These are phyloP conservation scores for Plantago elongata DNA, from an alignment of 257 asterid genomes.

Conservation along the genomic window DNA sequence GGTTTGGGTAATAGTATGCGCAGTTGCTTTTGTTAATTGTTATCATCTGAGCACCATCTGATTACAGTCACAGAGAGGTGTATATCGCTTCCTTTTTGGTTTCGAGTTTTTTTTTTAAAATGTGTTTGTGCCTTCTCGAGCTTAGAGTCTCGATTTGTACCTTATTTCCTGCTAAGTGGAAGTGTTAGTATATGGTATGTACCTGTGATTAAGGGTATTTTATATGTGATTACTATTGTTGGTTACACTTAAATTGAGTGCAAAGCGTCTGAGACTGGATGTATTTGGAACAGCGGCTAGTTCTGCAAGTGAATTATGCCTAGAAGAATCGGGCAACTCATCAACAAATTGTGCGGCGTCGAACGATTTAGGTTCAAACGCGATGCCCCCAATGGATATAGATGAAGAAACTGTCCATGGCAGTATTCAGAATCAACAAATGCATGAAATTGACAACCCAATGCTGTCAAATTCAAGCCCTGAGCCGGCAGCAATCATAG, in stretches of 20 bases:
- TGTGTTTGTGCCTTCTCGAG: not conserved
- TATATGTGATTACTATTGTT: not conserved
- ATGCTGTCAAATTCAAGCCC: slow-evolving; percentile 18
- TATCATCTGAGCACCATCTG: too few relatives aligned
- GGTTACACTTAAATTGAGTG: not conserved
- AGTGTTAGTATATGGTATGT: too few relatives aligned
- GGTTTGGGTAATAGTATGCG: too few relatives aligned
- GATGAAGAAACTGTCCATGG: slow-evolving; percentile 13
- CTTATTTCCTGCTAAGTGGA: too few relatives aligned
- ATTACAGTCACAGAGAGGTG: too few relatives aligned
- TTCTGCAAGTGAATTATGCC: slow-evolving; percentile 25
- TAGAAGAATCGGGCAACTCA: slow-evolving; percentile 19
- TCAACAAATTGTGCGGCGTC: slow-evolving; percentile 14
- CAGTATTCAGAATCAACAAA: slow-evolving; percentile 18
- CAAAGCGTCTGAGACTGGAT: not conserved
- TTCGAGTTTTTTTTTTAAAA: not conserved
- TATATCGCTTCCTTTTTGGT: too few relatives aligned
- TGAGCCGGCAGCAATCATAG: slow-evolving; percentile 22
- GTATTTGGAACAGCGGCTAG: slow-evolving; percentile 27
- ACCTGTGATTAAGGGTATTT: too few relatives aligned
- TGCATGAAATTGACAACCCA: slow-evolving; percentile 14
- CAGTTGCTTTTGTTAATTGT: too few relatives aligned
- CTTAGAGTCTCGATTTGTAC: too few relatives aligned
- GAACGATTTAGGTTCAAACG: slow-evolving; percentile 14
- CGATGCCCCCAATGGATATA: slow-evolving; percentile 5